Evolutionary conservation across 2,329 filamentous ascomycete genomes (phyloP).

Genomic region (Ascochyta lentis): DNA sequence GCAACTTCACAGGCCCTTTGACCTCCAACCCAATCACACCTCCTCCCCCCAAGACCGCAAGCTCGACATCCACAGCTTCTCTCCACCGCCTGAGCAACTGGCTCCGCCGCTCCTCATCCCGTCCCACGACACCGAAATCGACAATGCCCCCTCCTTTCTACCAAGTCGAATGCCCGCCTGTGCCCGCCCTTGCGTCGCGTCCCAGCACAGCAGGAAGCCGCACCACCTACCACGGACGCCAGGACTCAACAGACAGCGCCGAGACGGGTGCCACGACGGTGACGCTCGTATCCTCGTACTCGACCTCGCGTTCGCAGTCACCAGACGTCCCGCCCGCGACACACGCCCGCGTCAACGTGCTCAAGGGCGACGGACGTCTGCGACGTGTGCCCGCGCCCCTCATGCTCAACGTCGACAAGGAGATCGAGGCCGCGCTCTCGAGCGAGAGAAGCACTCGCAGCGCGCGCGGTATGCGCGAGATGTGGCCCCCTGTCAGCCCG

Average conservation of each 20-base stretch:
- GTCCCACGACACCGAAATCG: conserved; percentile 30
- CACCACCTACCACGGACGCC: conserved; percentile 36
- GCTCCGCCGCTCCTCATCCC: conserved; percentile 43
- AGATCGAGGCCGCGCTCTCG: conserved; percentile 24
- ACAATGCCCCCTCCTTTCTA: conserved; percentile 37
- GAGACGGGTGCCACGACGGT: conserved; percentile 43
- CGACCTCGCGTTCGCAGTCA: conserved; percentile 13
- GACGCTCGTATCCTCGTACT: conserved; percentile 29
- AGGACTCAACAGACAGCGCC: conserved; percentile 37
- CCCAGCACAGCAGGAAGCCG: conserved; percentile 33
- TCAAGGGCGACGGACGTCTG: conserved; percentile 33
- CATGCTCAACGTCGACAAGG: conserved; percentile 32
- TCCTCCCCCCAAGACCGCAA: conserved; percentile 31
- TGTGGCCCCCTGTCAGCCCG: conserved; percentile 40
- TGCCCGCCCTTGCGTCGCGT: conserved; percentile 10
- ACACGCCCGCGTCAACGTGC: conserved; percentile 21
- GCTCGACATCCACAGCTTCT: conserved; percentile 42
- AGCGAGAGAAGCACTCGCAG: conserved; percentile 26
- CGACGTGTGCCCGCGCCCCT: conserved; percentile 40
- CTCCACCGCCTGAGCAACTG: conserved; percentile 44
- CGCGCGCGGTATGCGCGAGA: conserved; percentile 21
- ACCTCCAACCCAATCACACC: conserved; percentile 47
- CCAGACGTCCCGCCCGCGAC: conserved; percentile 13
- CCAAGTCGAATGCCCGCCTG: conserved; percentile 29
- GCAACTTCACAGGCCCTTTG: conserved; percentile 35